Conservation (phyloP, 1,284 basidiomycete genomes). For the Trametes hirsuta region DNA sequence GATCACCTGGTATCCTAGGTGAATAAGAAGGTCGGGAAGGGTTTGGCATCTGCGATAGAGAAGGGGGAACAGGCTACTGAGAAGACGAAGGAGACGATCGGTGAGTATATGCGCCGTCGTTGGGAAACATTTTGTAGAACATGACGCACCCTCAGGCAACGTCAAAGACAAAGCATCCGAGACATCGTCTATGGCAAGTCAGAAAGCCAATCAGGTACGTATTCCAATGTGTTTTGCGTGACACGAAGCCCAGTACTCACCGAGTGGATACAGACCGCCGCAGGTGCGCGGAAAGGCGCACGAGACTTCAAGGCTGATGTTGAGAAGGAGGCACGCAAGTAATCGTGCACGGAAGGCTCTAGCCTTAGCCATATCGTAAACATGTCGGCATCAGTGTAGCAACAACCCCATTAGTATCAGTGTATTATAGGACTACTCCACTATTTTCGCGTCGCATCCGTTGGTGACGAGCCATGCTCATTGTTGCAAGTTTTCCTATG, state of each 20-base stretch:
- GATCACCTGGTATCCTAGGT: slow-evolving; percentile 41
- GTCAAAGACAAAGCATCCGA: slow-evolving; percentile 42
- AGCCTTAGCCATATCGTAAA: not conserved
- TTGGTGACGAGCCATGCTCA: too few species aligned
- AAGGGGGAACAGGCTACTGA: slow-evolving; percentile 60
- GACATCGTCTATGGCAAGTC: slow-evolving; percentile 38
- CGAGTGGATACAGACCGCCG: slow-evolving; percentile 40
- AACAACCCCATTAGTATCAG: not conserved
- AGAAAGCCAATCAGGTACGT: slow-evolving; percentile 49
- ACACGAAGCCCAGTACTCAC: not conserved
- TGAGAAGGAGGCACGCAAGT: slow-evolving; percentile 47
- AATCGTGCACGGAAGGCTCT: not conserved
- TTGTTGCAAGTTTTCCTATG: too few species aligned
- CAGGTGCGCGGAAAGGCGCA: slow-evolving; percentile 46
- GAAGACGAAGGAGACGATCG: slow-evolving; percentile 57
- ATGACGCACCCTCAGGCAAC: slow-evolving; percentile 13
- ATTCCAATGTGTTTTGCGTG: too few species aligned
- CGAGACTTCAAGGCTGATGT: slow-evolving; percentile 44
- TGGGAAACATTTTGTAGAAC: not conserved
- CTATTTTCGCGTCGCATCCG: too few species aligned
- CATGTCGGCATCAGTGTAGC: not conserved
- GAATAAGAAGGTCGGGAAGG: slow-evolving; percentile 62
- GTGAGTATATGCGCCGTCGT: slow-evolving; percentile 37
- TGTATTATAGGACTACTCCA: too few species aligned
- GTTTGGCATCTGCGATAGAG: slow-evolving; percentile 66